Evolutionary conservation across 768 basidiomycete species (phyloP), one percentile per base, ranked within the genome.

Genomic region (Trametes cingulata): DNA sequence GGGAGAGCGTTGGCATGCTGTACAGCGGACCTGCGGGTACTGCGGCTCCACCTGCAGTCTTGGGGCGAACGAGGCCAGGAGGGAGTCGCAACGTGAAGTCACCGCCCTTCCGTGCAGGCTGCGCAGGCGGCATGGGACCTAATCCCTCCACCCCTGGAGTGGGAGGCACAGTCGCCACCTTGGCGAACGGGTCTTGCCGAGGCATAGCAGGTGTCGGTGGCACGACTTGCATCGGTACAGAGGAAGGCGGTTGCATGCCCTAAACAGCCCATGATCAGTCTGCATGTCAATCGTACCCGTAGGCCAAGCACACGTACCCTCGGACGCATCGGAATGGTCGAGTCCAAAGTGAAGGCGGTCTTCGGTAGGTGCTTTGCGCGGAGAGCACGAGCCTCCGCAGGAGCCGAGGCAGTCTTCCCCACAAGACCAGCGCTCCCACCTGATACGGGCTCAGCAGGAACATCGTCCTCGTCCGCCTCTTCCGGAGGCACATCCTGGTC

Each of bases 301-400:
- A 15, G 19, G 22, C 29, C 7, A 19, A 19, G 17, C 36, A 35
- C 12, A 49, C 63, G 39, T 57, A 67, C 60, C 65, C 60, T 51
- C 27, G 69, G 64, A 61, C 71, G 27, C 60, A 64, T 24, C 8
- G 61, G 52, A 7, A 63, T 45, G 47, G 78, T 80, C 37, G 77
- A 78, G 56, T 80, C 76, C 46, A 80, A 71, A 8, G 82, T 82
- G 69, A 90, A 90, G 0, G 88, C 88, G 14, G 81, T 75, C 71
- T 80, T 81, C 17, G 88, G 85, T 12, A 90, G 81, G 60, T 82
- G 76, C 25, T 81, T 82, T 0, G 86, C 78, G 41, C 85, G 80
- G 25, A 89, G 80, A 47, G 20, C 56, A 10, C 19, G 72, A 37
- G 15, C 67, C 62, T 58, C 24, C n/a, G 55, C 52, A 12, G 68